Evolutionary conservation across 495 filamentous ascomycete species (phyloP).

Genomic region (Penicillium antarcticum): DNA sequence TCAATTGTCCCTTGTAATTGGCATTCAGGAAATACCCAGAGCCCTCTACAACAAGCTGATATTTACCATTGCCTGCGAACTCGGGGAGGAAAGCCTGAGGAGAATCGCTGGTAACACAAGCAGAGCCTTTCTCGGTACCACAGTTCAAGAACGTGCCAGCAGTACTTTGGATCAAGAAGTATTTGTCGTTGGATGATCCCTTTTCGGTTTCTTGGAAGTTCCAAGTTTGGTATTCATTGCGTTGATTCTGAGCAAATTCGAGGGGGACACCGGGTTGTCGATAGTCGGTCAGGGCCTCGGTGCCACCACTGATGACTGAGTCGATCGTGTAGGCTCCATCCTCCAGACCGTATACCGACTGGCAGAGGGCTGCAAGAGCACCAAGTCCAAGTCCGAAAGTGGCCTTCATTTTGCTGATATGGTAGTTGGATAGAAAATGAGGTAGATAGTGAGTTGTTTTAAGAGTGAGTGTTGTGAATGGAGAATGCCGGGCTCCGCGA

Average conservation of each 20-base stretch:
- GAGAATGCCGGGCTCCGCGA: too few species aligned
- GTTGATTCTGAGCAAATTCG: not conserved
- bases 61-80: not conserved
- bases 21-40: not conserved
- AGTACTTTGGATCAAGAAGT: not conserved
- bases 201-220: not conserved
- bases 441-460: too few species aligned
- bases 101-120: not conserved
- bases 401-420: not conserved
- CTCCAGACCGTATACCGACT: not conserved
- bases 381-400: not conserved
- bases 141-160: not conserved
- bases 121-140: not conserved
- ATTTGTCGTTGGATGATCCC: not conserved
- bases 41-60: not conserved
- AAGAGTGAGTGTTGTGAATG: too few species aligned
- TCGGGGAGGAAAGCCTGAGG: not conserved
- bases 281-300: not conserved
- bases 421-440: too few species aligned
- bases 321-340: not conserved
- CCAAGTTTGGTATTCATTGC: not conserved
- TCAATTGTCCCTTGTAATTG: not conserved
- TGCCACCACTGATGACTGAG: not conserved
- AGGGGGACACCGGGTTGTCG: not conserved
- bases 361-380: not conserved